Conservation (phyloP, 2,329 filamentous ascomycete genomes). For the Stemphylium beticola region DNA sequence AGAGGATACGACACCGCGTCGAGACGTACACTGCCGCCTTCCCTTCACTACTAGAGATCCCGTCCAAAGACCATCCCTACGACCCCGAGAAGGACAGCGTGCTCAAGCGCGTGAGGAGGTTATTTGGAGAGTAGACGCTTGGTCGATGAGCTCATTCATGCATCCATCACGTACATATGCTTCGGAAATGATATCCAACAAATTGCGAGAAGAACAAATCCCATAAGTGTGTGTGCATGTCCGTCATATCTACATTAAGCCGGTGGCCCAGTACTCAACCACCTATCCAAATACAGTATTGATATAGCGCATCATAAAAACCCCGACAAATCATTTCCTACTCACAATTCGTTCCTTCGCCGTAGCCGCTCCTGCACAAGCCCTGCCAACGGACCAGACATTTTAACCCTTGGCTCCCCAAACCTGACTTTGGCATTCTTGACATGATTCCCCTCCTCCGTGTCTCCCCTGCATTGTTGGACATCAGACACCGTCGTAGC, state of each 20-base stretch:
- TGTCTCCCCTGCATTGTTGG: constrained; percentile 12
- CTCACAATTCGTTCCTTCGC: constrained; percentile 42
- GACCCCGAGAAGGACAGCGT: constrained; percentile 99
- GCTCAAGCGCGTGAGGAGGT: constrained; percentile 78
- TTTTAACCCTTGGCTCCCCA: constrained; percentile 41
- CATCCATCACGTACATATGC: neutral
- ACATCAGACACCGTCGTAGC: constrained; percentile 14
- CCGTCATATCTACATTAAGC: constrained; percentile 31
- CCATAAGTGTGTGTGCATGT: constrained; percentile 9
- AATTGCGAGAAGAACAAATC: neutral
- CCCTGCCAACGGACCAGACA: constrained; percentile 45
- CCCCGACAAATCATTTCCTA: neutral
- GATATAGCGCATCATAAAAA: constrained; percentile 25
- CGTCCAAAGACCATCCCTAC: constrained; percentile 98
- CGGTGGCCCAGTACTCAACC: constrained; percentile 3
- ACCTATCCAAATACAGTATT: constrained; percentile 19
- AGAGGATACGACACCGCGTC: constrained; percentile 87
- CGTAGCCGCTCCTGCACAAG: constrained; percentile 39
- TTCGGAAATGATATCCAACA: constrained; percentile 1
- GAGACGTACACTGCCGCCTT: constrained; percentile 94
- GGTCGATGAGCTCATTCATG: neutral
- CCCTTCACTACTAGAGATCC: constrained; percentile 94
- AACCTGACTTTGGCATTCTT: constrained; percentile 27
- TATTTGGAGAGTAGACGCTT: constrained; percentile 70
- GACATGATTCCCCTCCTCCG: constrained; percentile 2